phyloP scores from a whole-genome alignment of 192 early-diverging fungal species.

The Linnemannia zychae region DNA sequence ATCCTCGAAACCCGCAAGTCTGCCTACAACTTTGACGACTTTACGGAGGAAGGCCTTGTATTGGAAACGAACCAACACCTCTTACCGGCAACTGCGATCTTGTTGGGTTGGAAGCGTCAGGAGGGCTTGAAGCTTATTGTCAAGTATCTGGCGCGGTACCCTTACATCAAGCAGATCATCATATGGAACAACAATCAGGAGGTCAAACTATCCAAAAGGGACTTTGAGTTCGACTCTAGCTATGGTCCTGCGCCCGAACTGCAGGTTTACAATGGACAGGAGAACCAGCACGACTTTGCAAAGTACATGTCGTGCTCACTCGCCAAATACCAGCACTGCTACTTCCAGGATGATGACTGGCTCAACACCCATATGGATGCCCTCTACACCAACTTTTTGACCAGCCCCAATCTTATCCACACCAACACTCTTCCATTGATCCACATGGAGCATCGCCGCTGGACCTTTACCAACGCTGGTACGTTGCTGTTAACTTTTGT shows the following conservation, averaged over 20 bases:
- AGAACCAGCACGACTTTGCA: slow-evolving; percentile 61
- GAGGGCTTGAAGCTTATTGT: slow-evolving; percentile 52
- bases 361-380: slow-evolving; percentile 63
- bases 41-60: slow-evolving; percentile 29
- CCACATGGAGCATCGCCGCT: slow-evolving; percentile 57
- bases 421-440: slow-evolving; percentile 61
- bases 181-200: slow-evolving; percentile 59
- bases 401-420: slow-evolving; percentile 60
- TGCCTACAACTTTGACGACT: slow-evolving; percentile 32
- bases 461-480: slow-evolving; percentile 64
- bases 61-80: slow-evolving; percentile 19
- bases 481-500: not conserved
- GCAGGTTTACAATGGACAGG: slow-evolving; percentile 53
- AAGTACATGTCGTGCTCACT: slow-evolving; percentile 64
- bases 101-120: slow-evolving; percentile 54
- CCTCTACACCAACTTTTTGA: slow-evolving; percentile 65
- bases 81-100: slow-evolving; percentile 57
- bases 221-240: slow-evolving; percentile 16
- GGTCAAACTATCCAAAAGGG: not conserved
- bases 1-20: slow-evolving; percentile 15
- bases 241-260: slow-evolving; percentile 24
- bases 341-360: slow-evolving; percentile 67
- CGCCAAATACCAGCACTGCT: slow-evolving; percentile 63
- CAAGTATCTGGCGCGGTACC: slow-evolving; percentile 61
- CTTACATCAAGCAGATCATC: slow-evolving; percentile 63